Percentiles rank a stretch among this genome's conserved stretches.
Evolutionary conservation across 2,329 filamentous ascomycete genomes (phyloP).

Genomic region (Exophiala sp.): DNA sequence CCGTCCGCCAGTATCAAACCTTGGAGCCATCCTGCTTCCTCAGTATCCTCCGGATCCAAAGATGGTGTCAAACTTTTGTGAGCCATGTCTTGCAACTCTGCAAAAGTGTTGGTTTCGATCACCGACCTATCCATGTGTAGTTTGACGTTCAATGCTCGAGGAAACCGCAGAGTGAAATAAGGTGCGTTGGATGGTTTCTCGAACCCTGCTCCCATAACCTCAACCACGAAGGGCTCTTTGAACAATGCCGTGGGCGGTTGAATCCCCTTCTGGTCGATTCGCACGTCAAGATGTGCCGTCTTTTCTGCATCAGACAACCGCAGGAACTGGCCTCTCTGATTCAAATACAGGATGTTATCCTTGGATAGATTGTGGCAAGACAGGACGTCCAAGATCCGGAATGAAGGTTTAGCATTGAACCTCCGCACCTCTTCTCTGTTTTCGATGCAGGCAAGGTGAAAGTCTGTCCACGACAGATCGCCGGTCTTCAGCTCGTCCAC

Average conservation of each 20-base stretch:
- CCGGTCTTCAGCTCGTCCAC: conserved; percentile 52
- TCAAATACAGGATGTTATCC: conserved; percentile 48
- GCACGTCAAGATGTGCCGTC: conserved; percentile 40
- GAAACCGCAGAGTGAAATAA: conserved; percentile 72
- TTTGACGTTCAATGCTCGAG: conserved; percentile 58
- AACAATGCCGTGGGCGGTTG: conserved; percentile 47
- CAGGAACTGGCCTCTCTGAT: conserved; percentile 44
- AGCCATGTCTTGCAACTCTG: conserved; percentile 64
- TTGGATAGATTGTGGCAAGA: conserved; percentile 46
- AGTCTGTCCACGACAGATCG: conserved; percentile 67
- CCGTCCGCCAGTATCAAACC: conserved; percentile 52
- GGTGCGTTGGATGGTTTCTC: conserved; percentile 63
- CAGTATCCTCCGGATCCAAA: conserved; percentile 52
- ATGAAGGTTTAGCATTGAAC: conserved; percentile 50
- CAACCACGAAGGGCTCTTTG: conserved; percentile 66
- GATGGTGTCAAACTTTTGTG: conserved; percentile 48
- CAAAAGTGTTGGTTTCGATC: conserved; percentile 62
- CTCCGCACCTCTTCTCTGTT: conserved; percentile 58
- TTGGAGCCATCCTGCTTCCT: conserved; percentile 56
- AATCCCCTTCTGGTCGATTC: conserved; percentile 38
- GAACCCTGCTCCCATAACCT: conserved; percentile 73
- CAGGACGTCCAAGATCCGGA: conserved; percentile 61
- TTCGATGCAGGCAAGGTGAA: conserved; percentile 68
- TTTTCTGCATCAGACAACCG: conserved; percentile 34
- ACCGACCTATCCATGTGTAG: conserved; percentile 70